Base-by-base conservation (phyloP, 1,284 basidiomycete species). In the Inonotus obliquus region DNA sequence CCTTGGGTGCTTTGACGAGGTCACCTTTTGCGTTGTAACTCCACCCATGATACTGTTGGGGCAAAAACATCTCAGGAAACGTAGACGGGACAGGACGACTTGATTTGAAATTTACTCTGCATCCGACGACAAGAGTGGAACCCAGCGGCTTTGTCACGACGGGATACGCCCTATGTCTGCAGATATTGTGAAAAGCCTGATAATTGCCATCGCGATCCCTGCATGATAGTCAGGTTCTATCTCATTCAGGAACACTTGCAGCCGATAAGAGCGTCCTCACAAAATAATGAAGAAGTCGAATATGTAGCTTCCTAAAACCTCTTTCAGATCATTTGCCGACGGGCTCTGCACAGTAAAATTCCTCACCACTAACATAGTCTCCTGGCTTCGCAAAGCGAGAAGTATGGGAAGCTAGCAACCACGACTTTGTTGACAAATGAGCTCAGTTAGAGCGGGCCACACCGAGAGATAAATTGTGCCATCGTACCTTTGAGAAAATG, bases 101-200 rank as follows among this genome's bases (percentile, higher is more conserved):
- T 44, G 17, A 19, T 17, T 2, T 3, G 41, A 35, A 13, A 7
- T 6, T 19, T 51, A 65, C 63, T 56, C 66, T 67, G 59, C 68
- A 69, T 6, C 67, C 67, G 23, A 69, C 57, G 54, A 69, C 65
- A 21, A 66, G 62, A 21, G 63, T 58, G 25, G 63, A 65, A 19
- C 68, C 69, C 14, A 54, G 54, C 13, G 63, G 47, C 51, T 69
- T 69, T 29, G 64, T 65, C 4, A 68, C 66, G 32, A 70, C 66
- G 5, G 69, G 69, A 54, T 66, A 70, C 2, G 67, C 69, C n/a
- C 69, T 63, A 51, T 70, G 67, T 6, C 67, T 60, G 48, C 69
- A 68, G n/a, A 67, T 64, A 44, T 67, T 69, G 59, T 69, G 64
- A 48, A 63, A 62, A 23, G 63, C 59, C 32, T 64, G 59, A 56